Conservation (phyloP, 2,329 filamentous ascomycete genomes). For the Aspergillus ochraceus region DNA sequence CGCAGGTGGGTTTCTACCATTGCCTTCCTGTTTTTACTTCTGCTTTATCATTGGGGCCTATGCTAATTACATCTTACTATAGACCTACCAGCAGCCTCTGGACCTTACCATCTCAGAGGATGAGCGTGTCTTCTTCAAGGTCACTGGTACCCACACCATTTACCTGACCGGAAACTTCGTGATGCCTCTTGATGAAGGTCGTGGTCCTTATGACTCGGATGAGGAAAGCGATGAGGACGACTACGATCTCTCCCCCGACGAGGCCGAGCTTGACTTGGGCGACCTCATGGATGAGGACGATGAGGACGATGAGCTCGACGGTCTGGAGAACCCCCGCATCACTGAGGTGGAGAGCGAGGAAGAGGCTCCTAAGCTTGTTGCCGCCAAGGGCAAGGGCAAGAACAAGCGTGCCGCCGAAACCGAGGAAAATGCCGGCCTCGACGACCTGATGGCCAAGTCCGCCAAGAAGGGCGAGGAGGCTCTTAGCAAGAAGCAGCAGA, state of each 20-base stretch:
- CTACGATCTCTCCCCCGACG: constrained; percentile 78
- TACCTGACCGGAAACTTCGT: constrained; percentile 97
- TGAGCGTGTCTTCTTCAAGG: constrained; percentile 90
- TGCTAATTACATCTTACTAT: constrained; percentile 11
- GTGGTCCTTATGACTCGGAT: constrained; percentile 48
- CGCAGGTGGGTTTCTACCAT: constrained; percentile 61
- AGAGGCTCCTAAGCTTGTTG: constrained; percentile 55
- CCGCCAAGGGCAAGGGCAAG: constrained; percentile 66
- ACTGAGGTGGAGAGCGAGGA: constrained; percentile 81
- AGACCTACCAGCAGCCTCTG: constrained; percentile 94
- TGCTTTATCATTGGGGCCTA: not conserved
- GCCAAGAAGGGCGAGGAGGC: constrained; percentile 64
- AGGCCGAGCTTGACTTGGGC: constrained; percentile 68
- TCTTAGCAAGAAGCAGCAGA: constrained; percentile 93
- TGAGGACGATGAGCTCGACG: constrained; percentile 75
- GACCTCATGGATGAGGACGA: constrained; percentile 56
- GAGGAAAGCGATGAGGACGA: constrained; percentile 65
- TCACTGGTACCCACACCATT: constrained; percentile 84
- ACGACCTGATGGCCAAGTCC: constrained; percentile 77
- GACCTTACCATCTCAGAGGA: constrained; percentile 88
- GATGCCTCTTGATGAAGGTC: constrained; percentile 62
- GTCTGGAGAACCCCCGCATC: constrained; percentile 75
- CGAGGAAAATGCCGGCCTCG: constrained; percentile 62
- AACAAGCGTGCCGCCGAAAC: constrained; percentile 86
- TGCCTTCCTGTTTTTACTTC: not conserved